Base-by-base conservation (phyloP, 352 stramenopile species). In the Phytopythium cucurbitacearum region DNA sequence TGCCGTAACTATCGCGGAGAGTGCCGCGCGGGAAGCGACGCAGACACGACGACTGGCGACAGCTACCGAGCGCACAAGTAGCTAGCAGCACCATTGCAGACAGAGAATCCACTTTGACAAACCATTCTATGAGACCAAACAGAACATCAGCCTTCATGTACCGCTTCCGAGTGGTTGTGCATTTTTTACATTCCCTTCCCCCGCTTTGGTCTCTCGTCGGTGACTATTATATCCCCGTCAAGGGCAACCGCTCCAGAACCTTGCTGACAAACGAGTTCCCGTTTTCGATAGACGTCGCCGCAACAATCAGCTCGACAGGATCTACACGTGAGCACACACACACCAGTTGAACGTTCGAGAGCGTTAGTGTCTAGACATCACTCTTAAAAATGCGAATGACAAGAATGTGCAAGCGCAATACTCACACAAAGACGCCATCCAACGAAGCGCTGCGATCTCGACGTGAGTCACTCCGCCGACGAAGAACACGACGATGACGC, bases 1-100 rank as follows among this genome's bases (percentile, higher is more conserved):
- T 89, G 78, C 63, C 65, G 53, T n/a, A 94, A 94, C 60, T 89
- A 89, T 51, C 75, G 71, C 12, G 85, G 85, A 32, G 81, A 91
- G 36, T 87, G 73, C 39, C 73, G 65, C 10, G 73, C 84, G 8
- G 85, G 81, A 41, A 85, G 68, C 34, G 60, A 91, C 37, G 47
- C 51, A 0, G 64, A 63, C 33, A 91, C 80, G 7, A 89, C 83
- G 6, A 91, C 76, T 0, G 83, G 83, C 4, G 65, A 70, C 8
- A 69, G 73, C 35, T 91, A 86, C 52, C 73, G 70, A 13, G 70
- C 69, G 4, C 80, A 87, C 46, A 56, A 73, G 32, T 88, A 80
- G 66, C 7, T 51, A 38, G 49, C 38, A 43, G 32, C 39, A 45
- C 28, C 13, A 7, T 28, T 46, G 47, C 16, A 38, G 15, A 49